phyloP scores from a whole-genome alignment of 1,284 basidiomycete genomes.

The Marasmius tenuissimus region DNA sequence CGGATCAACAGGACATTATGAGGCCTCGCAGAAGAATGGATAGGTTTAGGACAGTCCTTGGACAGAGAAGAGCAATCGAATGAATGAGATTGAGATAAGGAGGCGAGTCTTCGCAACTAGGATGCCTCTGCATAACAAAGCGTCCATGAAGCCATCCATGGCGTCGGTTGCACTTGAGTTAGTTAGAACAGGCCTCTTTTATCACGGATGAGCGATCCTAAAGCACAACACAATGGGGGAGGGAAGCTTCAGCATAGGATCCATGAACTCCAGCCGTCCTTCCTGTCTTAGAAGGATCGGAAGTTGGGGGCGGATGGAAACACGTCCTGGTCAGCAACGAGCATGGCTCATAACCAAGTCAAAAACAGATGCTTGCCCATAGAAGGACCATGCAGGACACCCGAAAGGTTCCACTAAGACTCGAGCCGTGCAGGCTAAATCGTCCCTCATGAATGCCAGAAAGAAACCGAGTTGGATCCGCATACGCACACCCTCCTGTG shows the following conservation, averaged over 20 bases:
- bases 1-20: background rate
- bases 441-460: background rate
- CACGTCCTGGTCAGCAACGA: background rate
- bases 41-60: background rate
- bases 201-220: constrained; percentile 3
- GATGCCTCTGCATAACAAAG: constrained; percentile 2
- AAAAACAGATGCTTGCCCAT: background rate
- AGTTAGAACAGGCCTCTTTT: constrained; percentile 1
- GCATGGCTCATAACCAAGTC: background rate
- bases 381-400: background rate
- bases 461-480: background rate
- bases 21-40: background rate
- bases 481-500: constrained; percentile 4
- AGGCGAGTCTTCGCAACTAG: constrained; percentile 5
- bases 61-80: background rate
- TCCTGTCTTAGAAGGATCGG: constrained; percentile 12
- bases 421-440: constrained; percentile 1
- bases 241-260: constrained; percentile 2
- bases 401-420: background rate
- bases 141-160: background rate
- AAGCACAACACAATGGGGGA: constrained; percentile 2
- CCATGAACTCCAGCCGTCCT: constrained; percentile 9
- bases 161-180: background rate
- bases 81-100: background rate
- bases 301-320: constrained; percentile 13